Evolutionary conservation across 2,329 filamentous ascomycete species (phyloP).

Genomic region (Clarireedia paspali): DNA sequence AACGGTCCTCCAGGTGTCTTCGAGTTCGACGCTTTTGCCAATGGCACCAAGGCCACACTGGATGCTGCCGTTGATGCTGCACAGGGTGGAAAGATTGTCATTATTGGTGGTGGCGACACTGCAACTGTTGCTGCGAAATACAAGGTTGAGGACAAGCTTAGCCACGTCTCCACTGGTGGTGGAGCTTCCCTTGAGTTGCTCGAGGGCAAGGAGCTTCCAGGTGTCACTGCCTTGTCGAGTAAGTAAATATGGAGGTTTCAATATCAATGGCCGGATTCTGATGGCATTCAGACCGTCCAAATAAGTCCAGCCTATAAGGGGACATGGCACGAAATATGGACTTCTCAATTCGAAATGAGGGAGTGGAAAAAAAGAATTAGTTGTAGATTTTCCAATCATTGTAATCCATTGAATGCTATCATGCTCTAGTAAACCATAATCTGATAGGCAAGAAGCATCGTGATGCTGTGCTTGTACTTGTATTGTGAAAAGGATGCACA

Average conservation of each 20-base stretch:
- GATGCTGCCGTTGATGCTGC: slow-evolving; percentile 80
- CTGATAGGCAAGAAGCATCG: background rate
- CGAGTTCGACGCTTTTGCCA: slow-evolving; percentile 91
- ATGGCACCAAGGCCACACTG: slow-evolving; percentile 84
- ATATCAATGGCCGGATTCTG: slow-evolving; percentile 15
- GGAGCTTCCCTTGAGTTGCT: slow-evolving; percentile 93
- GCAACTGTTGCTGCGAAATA: slow-evolving; percentile 98
- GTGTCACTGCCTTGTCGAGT: slow-evolving; percentile 83
- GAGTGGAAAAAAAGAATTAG: background rate
- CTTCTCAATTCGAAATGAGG: background rate
- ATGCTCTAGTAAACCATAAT: background rate
- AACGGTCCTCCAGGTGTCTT: slow-evolving; percentile 97
- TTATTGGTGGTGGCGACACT: slow-evolving; percentile 97
- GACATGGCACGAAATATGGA: slow-evolving; percentile 14
- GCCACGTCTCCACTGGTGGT: slow-evolving; percentile 95
- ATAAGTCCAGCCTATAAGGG: slow-evolving; percentile 26
- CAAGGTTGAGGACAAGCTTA: slow-evolving; percentile 90
- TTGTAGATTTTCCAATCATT: background rate
- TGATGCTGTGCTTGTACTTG: background rate
- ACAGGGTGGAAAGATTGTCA: slow-evolving; percentile 84
- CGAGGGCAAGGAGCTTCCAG: slow-evolving; percentile 95
- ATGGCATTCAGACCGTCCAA: slow-evolving; percentile 24
- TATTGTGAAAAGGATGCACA: background rate
- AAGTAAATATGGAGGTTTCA: slow-evolving; percentile 41
- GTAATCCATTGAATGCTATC: background rate